A percentile compares a stretch with the other conserved stretches of the same genome.
Conservation (phyloP, 768 basidiomycete genomes). For the Tulasnella calospora region DNA sequence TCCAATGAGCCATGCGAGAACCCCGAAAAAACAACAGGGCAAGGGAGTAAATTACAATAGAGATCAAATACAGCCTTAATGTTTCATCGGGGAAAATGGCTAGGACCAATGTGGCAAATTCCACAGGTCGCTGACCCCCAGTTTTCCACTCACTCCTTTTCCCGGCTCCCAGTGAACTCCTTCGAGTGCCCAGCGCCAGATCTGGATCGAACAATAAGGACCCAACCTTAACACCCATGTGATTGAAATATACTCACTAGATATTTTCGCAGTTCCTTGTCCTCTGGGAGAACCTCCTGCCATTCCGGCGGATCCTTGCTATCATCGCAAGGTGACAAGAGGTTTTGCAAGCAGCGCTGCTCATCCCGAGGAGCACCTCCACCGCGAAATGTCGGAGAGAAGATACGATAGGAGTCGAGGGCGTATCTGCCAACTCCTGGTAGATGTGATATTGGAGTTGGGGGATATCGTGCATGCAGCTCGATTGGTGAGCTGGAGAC, state of each 20-base stretch:
- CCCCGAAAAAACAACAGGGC: too few relatives aligned
- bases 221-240: background rate
- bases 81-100: background rate
- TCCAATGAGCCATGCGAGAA: too few relatives aligned
- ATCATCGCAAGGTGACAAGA: constrained; percentile 26
- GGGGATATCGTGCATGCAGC: constrained; percentile 37
- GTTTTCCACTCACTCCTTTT: background rate
- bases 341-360: constrained; percentile 24
- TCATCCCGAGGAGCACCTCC: constrained; percentile 33
- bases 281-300: constrained; percentile 56
- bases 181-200: constrained; percentile 25
- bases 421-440: constrained; percentile 68
- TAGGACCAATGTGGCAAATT: background rate
- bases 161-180: background rate
- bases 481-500: background rate
- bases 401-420: constrained; percentile 71
- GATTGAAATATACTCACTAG: constrained; percentile 45
- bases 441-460: constrained; percentile 52
- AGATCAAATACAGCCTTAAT: too few relatives aligned
- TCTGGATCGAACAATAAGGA: background rate
- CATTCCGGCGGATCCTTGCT: constrained; percentile 43
- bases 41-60: too few relatives aligned
- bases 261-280: constrained; percentile 66
- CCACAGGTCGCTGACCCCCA: background rate
- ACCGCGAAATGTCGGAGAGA: constrained; percentile 39